phyloP scores from a whole-genome alignment of 148 eudicot species.

The Rhododendron ferrugineum region DNA sequence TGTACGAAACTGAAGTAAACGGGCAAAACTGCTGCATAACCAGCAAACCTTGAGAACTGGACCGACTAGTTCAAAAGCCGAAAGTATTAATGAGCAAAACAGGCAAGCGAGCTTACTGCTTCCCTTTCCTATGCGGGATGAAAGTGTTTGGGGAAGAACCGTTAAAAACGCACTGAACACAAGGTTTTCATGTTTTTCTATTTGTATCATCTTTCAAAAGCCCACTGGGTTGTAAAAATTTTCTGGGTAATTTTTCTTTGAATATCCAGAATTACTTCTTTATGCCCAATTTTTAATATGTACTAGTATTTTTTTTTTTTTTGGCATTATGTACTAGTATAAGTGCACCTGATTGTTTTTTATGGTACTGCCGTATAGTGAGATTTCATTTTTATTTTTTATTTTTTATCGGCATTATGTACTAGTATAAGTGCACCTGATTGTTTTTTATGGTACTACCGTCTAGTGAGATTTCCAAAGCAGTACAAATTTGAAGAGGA shows the following conservation, averaged over 20 bases:
- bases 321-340: too few relatives aligned
- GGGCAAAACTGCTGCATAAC: not conserved
- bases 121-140: not conserved
- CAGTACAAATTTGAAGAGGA: too few relatives aligned
- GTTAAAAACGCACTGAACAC: not conserved
- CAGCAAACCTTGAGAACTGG: not conserved
- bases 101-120: not conserved
- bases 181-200: not conserved
- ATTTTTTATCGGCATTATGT: too few relatives aligned
- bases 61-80: not conserved
- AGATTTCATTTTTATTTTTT: too few relatives aligned
- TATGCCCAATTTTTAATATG: not conserved
- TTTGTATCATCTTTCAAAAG: not conserved
- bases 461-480: too few relatives aligned
- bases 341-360: too few relatives aligned
- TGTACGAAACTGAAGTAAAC: not conserved
- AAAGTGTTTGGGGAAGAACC: not conserved
- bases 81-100: not conserved
- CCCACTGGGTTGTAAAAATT: not conserved
- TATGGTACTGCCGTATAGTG: too few relatives aligned
- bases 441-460: too few relatives aligned
- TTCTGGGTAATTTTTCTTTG: not conserved
- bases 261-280: not conserved
- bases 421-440: too few relatives aligned
- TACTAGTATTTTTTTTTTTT: not conserved